Conservation (phyloP, 2,329 filamentous ascomycete species). For the Coniochaeta prunicola region DNA sequence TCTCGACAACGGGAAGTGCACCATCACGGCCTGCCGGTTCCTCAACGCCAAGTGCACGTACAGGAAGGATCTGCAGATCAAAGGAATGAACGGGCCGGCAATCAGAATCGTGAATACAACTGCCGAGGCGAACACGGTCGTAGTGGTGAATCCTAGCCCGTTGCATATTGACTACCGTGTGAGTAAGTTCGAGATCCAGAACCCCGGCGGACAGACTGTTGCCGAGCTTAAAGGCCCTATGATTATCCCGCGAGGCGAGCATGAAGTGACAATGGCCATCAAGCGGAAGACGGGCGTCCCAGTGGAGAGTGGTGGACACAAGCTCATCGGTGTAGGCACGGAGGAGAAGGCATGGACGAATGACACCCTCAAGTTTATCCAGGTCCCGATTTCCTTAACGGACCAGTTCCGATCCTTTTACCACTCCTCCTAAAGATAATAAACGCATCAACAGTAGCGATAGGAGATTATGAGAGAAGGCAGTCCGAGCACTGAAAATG, state of each 20-base stretch:
- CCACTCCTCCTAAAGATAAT: background rate
- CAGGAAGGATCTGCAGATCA: slow-evolving; percentile 19
- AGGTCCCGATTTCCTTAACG: slow-evolving; percentile 5
- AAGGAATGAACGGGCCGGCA: slow-evolving; percentile 18
- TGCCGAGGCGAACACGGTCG: slow-evolving; percentile 15
- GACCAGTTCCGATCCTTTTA: slow-evolving; percentile 4
- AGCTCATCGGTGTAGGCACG: slow-evolving; percentile 8
- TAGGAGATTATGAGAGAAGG: background rate
- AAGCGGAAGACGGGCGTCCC: slow-evolving; percentile 4
- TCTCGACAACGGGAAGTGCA: slow-evolving; percentile 21
- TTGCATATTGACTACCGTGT: slow-evolving; percentile 23
- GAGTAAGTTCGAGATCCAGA: slow-evolving; percentile 23
- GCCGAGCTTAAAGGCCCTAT: slow-evolving; percentile 21
- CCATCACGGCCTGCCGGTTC: slow-evolving; percentile 17
- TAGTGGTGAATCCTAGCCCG: slow-evolving; percentile 20
- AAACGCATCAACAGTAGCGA: background rate
- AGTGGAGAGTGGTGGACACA: background rate
- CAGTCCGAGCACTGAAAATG: background rate
- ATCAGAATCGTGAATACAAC: slow-evolving; percentile 14
- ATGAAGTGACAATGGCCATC: slow-evolving; percentile 18
- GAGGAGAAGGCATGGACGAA: slow-evolving; percentile 12
- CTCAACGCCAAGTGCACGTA: slow-evolving; percentile 14
- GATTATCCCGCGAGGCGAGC: slow-evolving; percentile 18
- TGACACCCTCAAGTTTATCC: slow-evolving; percentile 11
- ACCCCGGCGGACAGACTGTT: slow-evolving; percentile 15